Conservation (phyloP, 495 filamentous ascomycete genomes). For the Penicillium soppii region DNA sequence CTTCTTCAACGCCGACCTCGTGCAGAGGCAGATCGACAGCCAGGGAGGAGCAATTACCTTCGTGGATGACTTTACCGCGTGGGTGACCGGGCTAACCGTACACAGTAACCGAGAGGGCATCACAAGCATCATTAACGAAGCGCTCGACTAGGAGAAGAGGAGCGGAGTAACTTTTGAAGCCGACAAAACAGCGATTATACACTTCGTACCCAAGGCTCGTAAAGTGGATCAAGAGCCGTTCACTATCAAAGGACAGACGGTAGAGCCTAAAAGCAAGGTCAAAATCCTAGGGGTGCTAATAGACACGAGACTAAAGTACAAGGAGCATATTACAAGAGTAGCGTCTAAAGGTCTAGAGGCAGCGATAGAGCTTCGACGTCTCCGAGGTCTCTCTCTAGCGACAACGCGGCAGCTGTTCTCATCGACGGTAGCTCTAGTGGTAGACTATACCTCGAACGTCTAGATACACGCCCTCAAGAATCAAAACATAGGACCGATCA, state of each 20-base stretch:
- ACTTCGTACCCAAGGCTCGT: slow-evolving; percentile 22
- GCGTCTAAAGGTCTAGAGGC: slow-evolving; percentile 30
- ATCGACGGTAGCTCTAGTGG: too few relatives aligned
- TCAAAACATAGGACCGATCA: slow-evolving; percentile 16
- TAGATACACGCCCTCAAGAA: slow-evolving; percentile 28
- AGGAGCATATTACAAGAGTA: too few relatives aligned
- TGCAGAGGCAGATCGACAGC: too few relatives aligned
- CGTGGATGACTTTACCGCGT: too few relatives aligned
- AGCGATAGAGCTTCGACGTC: slow-evolving; percentile 30
- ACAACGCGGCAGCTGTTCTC: slow-evolving; percentile 31
- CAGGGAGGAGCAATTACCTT: too few relatives aligned
- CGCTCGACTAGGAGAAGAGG: too few relatives aligned
- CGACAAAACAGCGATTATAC: slow-evolving; percentile 27
- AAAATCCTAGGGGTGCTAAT: slow-evolving; percentile 26
- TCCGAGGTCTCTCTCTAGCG: slow-evolving; percentile 24
- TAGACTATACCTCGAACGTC: slow-evolving; percentile 35
- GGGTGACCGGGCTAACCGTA: too few relatives aligned
- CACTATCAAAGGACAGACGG: slow-evolving; percentile 24
- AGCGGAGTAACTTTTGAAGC: slow-evolving; percentile 28
- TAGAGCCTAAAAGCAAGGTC: slow-evolving; percentile 19
- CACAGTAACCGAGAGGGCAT: slow-evolving; percentile 22
- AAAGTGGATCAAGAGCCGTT: slow-evolving; percentile 22
- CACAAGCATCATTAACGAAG: slow-evolving; percentile 18
- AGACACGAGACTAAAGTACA: slow-evolving; percentile 24
- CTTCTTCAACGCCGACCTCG: slow-evolving; percentile 33